These are phyloP conservation scores for Pseudocercospora eumusae DNA, from an alignment of 2,329 filamentous ascomycete genomes.

Conservation along the genomic window DNA sequence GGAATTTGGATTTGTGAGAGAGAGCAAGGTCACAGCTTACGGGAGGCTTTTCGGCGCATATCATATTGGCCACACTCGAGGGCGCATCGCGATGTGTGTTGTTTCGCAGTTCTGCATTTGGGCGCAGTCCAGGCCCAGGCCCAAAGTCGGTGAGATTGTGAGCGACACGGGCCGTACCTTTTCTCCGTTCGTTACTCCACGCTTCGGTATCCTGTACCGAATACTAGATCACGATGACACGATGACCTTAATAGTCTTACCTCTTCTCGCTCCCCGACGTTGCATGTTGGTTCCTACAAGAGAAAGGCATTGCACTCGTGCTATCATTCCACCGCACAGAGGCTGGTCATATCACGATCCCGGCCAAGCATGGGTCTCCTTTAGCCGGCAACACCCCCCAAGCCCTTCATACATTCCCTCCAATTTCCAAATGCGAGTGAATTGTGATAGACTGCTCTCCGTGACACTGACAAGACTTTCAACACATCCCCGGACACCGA, in stretches of 20 bases:
- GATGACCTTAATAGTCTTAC: no score
- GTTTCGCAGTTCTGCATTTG: neutral
- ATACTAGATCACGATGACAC: neutral
- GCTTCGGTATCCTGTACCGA: neutral
- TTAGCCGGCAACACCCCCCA: neutral
- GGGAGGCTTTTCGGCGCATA: neutral
- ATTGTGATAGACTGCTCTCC: neutral
- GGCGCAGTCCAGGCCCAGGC: neutral
- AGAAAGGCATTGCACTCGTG: no score
- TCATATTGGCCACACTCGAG: no score
- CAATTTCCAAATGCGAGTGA: no score
- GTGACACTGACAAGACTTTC: neutral
- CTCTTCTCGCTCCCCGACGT: neutral
- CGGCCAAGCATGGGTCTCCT: neutral
- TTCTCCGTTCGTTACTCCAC: neutral
- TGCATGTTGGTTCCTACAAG: no score
- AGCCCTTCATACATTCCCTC: no score
- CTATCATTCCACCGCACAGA: neutral
- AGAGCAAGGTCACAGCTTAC: conserved; percentile 1
- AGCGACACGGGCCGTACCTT: neutral
- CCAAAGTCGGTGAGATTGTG: conserved; percentile 1
- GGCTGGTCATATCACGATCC: neutral
- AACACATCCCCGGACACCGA: neutral
- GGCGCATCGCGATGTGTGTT: neutral
- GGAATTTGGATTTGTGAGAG: neutral